Evolutionary conservation across 176 grass and related monocot genomes (phyloP).

Genomic region (Chloris gayana): DNA sequence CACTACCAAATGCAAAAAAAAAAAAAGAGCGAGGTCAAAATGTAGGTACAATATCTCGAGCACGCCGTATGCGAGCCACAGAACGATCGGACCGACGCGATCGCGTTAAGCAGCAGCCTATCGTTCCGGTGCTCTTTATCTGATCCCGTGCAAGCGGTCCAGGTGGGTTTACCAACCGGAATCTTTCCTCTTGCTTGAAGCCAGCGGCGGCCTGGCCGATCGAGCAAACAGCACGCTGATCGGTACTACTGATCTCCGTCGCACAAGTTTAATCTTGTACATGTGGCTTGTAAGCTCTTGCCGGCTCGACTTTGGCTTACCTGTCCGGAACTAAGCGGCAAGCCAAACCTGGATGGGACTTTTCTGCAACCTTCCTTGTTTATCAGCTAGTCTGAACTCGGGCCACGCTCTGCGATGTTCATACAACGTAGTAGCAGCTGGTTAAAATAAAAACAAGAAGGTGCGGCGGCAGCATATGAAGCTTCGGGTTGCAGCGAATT

Average conservation of each 20-base stretch:
- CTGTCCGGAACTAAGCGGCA: background rate
- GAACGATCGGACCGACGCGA: background rate
- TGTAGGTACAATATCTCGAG: background rate
- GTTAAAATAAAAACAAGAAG: no score
- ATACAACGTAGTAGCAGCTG: no score
- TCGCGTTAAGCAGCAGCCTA: background rate
- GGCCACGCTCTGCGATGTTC: no score
- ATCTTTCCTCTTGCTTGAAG: slow-evolving; percentile 31
- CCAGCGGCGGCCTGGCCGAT: background rate
- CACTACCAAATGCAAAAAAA: background rate
- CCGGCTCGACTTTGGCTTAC: slow-evolving; percentile 10
- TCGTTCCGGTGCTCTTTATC: background rate
- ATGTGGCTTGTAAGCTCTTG: background rate
- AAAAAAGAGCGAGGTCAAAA: background rate
- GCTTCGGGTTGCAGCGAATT: no score
- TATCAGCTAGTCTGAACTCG: no score
- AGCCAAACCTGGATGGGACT: background rate
- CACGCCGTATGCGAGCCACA: background rate
- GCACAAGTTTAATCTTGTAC: background rate
- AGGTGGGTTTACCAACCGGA: background rate
- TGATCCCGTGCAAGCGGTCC: background rate
- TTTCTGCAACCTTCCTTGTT: background rate
- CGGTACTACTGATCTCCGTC: background rate
- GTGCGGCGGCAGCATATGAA: no score
- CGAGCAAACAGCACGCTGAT: background rate